Evolutionary conservation across 139 green algal species (phyloP).

Genomic region (Ettlia oleoabundans): DNA sequence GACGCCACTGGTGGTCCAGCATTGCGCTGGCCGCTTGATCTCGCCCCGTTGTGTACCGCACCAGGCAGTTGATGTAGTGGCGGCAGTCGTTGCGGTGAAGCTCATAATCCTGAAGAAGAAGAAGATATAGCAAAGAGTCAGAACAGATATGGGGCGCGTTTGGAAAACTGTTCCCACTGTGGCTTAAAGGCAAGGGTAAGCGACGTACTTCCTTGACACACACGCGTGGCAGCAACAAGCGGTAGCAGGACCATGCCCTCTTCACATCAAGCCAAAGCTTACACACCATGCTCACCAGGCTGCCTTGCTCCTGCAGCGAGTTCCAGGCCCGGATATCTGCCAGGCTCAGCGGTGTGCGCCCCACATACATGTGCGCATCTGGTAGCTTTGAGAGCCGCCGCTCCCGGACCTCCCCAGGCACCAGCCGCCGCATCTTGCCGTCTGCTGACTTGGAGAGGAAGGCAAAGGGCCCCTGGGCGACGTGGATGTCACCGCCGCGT

Average conservation of each 20-base stretch:
- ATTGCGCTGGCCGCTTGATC: constrained; percentile 41
- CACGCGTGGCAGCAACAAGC: not conserved
- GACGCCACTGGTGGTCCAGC: constrained; percentile 9
- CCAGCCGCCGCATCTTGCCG: constrained; percentile 34
- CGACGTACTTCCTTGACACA: too few species aligned
- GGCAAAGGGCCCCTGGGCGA: constrained; percentile 38
- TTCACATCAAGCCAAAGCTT: too few species aligned
- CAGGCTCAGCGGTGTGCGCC: constrained; percentile 57
- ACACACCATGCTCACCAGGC: constrained; percentile 32
- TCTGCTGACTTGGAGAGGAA: constrained; percentile 38
- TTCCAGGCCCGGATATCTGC: constrained; percentile 67
- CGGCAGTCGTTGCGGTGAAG: constrained; percentile 73
- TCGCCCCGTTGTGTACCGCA: constrained; percentile 64
- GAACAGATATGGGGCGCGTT: too few species aligned
- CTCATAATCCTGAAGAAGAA: constrained; percentile 44
- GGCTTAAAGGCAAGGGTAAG: too few species aligned
- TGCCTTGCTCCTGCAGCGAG: constrained; percentile 36
- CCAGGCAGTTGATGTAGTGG: constrained; percentile 72
- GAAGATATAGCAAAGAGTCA: too few species aligned
- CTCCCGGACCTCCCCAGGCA: constrained; percentile 34
- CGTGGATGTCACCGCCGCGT: constrained; percentile 62
- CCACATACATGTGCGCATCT: constrained; percentile 61
- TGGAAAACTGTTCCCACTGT: too few species aligned
- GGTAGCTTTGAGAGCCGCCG: constrained; percentile 54
- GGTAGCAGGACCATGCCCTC: not conserved